Evolutionary conservation across 2,329 filamentous ascomycete genomes (phyloP), one percentile per base, ranked within the genome.

Genomic region (Talaromyces verruculosus): DNA sequence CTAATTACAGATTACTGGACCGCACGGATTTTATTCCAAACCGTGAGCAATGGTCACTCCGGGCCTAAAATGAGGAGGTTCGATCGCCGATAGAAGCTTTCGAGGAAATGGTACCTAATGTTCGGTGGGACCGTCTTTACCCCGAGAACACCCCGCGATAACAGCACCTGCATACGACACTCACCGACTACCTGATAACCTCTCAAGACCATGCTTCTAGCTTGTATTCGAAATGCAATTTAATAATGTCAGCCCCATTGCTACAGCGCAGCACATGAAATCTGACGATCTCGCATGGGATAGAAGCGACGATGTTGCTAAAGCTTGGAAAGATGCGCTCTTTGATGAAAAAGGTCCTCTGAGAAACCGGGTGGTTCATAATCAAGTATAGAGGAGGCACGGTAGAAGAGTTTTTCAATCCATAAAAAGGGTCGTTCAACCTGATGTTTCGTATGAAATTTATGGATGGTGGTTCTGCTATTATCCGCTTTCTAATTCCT

Each of bases 401-500:
- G 7, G 30, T 49, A 47, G 61, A 66, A 22, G 65, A 65, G 63
- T 47, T 70, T 8, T 68, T 65, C 22, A 53, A 25, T 39, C 61
- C 69, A 35, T 63, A 61, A 2, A 49, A 49, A 15, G 72, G 71
- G 0, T 68, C 64, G 10, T 74, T 71, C 63, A 76, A 74, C 45
- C 51, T 68, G n/a, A 65, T 51, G 2, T 69, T 72, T 33, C 47
- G 65, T 17, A 71, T 74, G 68, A 66, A 63, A 17, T 75, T 70
- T 28, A n/a, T 53, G 2, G 62, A 70, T 41, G 64, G 65, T 7
- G 22, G 22, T 39, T 43, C 28, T 22, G 68, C 68, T 19, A 30
- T 74, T 19, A 68, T 74, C 10, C 65, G 71, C 6, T 71, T 74
- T 47, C 69, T 69, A 17, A 17, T 67, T 3, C 69, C 70, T 7